phyloP scores from a whole-genome alignment of 495 filamentous ascomycete genomes.

The Chaetomium tenue region DNA sequence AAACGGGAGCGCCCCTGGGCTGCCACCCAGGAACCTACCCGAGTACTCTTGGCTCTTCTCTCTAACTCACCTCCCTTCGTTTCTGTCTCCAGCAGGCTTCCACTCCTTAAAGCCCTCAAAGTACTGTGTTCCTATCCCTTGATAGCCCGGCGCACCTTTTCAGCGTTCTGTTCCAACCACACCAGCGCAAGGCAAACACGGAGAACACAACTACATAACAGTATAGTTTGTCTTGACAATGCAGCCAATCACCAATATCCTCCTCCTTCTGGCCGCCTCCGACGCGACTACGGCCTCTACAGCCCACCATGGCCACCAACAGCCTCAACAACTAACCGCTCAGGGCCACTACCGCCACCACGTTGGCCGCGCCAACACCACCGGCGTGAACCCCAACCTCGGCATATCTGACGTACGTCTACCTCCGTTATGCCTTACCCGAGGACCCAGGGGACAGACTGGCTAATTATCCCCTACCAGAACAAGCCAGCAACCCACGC shows the following conservation, averaged over 20 bases:
- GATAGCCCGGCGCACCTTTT: not conserved
- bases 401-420: not conserved
- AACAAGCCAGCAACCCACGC: not conserved
- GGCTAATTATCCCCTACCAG: not conserved
- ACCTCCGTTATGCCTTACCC: not conserved
- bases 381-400: not conserved
- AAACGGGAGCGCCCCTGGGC: not conserved
- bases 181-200: not conserved
- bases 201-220: not conserved
- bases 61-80: not conserved
- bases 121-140: not conserved
- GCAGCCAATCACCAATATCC: not conserved
- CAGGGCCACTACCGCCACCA: not conserved
- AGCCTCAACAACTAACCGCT: not conserved
- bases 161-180: not conserved
- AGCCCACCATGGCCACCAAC: not conserved
- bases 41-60: not conserved
- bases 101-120: not conserved
- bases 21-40: not conserved
- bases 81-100: not conserved
- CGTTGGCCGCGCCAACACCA: not conserved
- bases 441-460: too few species aligned
- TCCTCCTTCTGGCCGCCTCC: constrained; percentile 9
- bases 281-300: not conserved
- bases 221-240: not conserved